Conservation (phyloP, 306 rosid genomes). For the Glycine latifolia region DNA sequence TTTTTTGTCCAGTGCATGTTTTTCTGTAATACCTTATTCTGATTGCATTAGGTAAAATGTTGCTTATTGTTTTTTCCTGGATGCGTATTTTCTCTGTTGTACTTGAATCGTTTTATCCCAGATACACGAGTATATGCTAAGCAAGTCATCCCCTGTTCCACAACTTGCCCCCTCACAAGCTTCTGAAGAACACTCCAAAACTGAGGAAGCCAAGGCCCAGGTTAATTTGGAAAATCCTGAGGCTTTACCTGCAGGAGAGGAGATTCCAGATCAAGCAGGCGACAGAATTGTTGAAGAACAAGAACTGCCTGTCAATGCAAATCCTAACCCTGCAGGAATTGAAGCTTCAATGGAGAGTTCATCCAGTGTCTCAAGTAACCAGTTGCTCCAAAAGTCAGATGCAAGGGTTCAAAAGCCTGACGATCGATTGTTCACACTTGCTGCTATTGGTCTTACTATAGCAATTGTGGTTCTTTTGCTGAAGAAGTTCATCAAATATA, state of each 20-base stretch:
- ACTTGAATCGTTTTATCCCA: conserved; percentile 40
- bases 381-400: conserved; percentile 55
- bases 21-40: conserved; percentile 3
- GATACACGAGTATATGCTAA: conserved; percentile 89
- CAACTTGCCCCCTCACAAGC: conserved; percentile 54
- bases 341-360: conserved; percentile 57
- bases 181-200: conserved; percentile 58
- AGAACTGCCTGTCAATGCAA: conserved; percentile 49
- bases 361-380: conserved; percentile 51
- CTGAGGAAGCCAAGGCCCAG: conserved; percentile 53
- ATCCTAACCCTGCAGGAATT: conserved; percentile 47
- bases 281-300: conserved; percentile 71
- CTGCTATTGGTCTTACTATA: conserved; percentile 89
- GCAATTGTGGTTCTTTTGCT: conserved; percentile 85
- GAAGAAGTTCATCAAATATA: conserved; percentile 84
- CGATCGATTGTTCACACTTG: conserved; percentile 87
- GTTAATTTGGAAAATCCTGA: conserved; percentile 50
- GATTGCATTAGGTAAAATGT: conserved; percentile 30
- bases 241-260: conserved; percentile 53
- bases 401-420: conserved; percentile 64
- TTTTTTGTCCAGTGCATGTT: not conserved
- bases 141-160: conserved; percentile 80
- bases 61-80: conserved; percentile 21
- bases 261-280: conserved; percentile 49
- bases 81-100: not conserved